Conservation (phyloP, 192 early-diverging fungal genomes). For the Coemansia sp. region DNA sequence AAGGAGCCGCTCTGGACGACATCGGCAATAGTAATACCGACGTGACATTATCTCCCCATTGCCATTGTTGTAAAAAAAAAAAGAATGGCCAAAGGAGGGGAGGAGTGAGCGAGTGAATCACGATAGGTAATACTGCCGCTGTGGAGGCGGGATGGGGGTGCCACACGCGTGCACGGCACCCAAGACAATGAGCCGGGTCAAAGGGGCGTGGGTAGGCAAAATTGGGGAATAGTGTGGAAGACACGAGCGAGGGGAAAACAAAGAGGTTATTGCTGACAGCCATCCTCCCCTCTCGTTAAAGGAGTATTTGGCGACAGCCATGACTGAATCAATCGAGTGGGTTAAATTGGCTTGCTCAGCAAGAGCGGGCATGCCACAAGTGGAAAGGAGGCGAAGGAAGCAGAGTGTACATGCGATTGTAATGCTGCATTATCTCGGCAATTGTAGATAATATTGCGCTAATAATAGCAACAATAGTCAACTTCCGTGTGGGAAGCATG, state of each 20-base stretch:
- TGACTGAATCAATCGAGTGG: slow-evolving; percentile 8
- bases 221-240: not conserved
- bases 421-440: slow-evolving; percentile 22
- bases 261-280: slow-evolving; percentile 5
- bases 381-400: slow-evolving; percentile 2
- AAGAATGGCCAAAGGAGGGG: slow-evolving; percentile 1
- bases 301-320: slow-evolving; percentile 6
- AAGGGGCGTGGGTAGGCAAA: slow-evolving; percentile 3
- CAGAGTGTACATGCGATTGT: slow-evolving; percentile 16
- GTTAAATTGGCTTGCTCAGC: not conserved
- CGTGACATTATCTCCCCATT: not conserved
- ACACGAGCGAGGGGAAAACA: not conserved
- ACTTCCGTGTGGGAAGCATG: slow-evolving; percentile 11
- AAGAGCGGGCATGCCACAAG: slow-evolving; percentile 8
- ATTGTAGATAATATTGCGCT: slow-evolving; percentile 31
- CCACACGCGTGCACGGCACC: not conserved
- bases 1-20: not conserved
- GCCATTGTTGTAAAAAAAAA: not conserved
- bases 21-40: slow-evolving; percentile 12
- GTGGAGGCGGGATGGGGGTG: slow-evolving; percentile 4
- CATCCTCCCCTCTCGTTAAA: not conserved
- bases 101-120: slow-evolving; percentile 1
- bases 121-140: slow-evolving; percentile 9
- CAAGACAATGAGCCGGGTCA: not conserved
- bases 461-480: slow-evolving; percentile 38